A percentile compares a stretch with the other conserved stretches of the same genome.
Conservation (phyloP, 176 grass and related monocot species). For the Triticum turgidum region DNA sequence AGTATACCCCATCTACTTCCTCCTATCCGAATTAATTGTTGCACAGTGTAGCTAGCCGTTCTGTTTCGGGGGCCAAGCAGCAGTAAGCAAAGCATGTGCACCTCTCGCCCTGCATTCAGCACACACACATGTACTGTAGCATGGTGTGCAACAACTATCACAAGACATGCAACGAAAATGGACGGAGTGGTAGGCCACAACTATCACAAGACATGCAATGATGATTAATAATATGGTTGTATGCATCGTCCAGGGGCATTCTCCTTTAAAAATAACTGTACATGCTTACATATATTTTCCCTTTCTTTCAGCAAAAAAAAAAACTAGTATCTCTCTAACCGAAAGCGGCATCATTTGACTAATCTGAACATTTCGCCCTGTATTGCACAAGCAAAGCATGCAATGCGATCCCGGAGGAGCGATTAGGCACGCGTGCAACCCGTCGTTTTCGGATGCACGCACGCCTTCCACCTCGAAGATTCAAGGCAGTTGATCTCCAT, state of each 20-base stretch:
- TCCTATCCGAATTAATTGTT: no score
- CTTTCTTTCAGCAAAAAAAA: no score
- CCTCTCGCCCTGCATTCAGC: background rate
- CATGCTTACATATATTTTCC: no score
- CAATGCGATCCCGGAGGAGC: background rate
- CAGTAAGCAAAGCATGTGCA: background rate
- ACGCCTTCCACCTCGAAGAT: background rate
- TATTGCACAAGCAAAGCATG: background rate
- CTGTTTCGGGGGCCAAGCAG: background rate
- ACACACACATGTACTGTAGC: background rate
- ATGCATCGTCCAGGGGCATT: no score
- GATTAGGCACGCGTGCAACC: background rate
- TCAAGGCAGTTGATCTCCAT: background rate
- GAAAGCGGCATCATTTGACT: conserved; percentile 4
- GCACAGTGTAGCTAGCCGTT: background rate
- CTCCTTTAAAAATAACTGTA: no score
- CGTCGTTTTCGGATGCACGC: background rate
- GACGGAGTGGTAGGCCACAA: background rate
- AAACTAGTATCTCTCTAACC: background rate
- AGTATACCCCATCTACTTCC: background rate
- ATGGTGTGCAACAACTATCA: background rate
- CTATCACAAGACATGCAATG: no score
- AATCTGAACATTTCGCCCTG: background rate
- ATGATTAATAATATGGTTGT: no score
- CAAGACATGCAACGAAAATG: background rate